Evolutionary conservation across 495 filamentous ascomycete species (phyloP).

Genomic region (Xylaria cubensis): DNA sequence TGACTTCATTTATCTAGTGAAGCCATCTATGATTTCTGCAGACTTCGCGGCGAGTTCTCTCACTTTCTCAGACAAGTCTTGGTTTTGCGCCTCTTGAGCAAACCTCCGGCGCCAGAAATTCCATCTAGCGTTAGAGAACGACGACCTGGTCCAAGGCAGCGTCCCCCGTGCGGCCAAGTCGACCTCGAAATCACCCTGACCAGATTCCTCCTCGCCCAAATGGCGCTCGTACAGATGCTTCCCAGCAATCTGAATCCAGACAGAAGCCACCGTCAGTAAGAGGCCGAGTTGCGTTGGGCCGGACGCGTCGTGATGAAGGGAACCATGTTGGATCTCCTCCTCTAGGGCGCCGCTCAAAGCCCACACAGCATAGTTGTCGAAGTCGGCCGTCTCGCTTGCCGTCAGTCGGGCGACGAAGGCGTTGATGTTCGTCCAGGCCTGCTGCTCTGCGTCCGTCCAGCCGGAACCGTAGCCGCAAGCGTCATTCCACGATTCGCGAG

Average conservation of each 20-base stretch:
- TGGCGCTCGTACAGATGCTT: constrained; percentile 5
- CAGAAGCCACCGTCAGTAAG: constrained; percentile 22
- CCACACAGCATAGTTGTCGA: constrained; percentile 30
- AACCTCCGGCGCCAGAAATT: not conserved
- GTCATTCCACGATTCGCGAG: constrained; percentile 28
- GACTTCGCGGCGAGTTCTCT: not conserved
- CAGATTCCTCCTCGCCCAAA: not conserved
- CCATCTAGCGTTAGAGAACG: not conserved
- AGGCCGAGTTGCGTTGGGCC: constrained; percentile 22
- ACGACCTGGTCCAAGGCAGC: not conserved
- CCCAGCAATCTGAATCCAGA: constrained; percentile 29
- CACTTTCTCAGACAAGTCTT: not conserved
- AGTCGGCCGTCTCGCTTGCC: constrained; percentile 1
- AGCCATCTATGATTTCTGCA: not conserved
- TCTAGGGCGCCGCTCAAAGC: constrained; percentile 29
- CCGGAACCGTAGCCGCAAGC: constrained; percentile 24
- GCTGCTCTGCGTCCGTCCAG: constrained; percentile 24
- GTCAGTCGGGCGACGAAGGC: constrained; percentile 27
- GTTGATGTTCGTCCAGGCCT: constrained; percentile 23
- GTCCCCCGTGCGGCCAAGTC: not conserved
- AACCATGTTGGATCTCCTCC: not conserved
- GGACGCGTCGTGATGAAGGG: not conserved
- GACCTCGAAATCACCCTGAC: not conserved
- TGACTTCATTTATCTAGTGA: not conserved
- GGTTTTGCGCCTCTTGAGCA: not conserved